phyloP scores from a whole-genome alignment of 2,329 filamentous ascomycete genomes.

The Colletotrichum incanum region DNA sequence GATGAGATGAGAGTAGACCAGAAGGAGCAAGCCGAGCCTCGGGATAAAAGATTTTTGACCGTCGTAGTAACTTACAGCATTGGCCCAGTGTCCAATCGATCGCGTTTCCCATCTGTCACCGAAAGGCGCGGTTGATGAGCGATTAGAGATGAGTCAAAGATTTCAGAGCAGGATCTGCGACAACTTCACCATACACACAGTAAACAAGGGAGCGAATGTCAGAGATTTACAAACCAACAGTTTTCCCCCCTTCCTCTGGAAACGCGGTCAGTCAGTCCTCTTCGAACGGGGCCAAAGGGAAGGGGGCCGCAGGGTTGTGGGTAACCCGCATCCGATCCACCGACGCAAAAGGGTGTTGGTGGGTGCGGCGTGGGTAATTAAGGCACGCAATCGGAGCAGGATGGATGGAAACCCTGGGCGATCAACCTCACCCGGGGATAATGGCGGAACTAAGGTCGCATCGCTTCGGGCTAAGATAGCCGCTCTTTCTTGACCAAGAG shows the following conservation, averaged over 20 bases:
- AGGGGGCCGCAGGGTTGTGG: slow-evolving; percentile 6
- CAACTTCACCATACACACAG: neutral
- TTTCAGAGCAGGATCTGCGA: neutral
- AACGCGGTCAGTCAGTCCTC: neutral
- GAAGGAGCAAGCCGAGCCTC: slow-evolving; percentile 14
- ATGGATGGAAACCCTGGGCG: slow-evolving; percentile 19
- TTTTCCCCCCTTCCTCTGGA: neutral
- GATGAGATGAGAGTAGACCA: slow-evolving; percentile 4
- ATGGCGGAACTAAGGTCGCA: slow-evolving; percentile 21
- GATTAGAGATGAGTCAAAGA: neutral
- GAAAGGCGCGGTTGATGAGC: slow-evolving; percentile 1
- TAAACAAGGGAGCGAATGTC: neutral
- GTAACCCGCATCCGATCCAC: slow-evolving; percentile 41
- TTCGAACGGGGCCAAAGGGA: neutral
- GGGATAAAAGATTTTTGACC: slow-evolving; percentile 17
- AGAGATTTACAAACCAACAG: slow-evolving; percentile 2
- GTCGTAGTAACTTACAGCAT: slow-evolving; percentile 21
- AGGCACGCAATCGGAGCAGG: slow-evolving; percentile 39
- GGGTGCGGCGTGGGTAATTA: slow-evolving; percentile 31
- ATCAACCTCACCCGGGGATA: slow-evolving; percentile 34
- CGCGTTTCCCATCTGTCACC: neutral
- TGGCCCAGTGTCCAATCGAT: neutral
- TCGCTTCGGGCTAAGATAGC: slow-evolving; percentile 31
- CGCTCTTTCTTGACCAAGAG: neutral
- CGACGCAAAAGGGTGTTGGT: slow-evolving; percentile 15